Conservation (phyloP, 345 rosid species). For the Lumnitzera racemosa region DNA sequence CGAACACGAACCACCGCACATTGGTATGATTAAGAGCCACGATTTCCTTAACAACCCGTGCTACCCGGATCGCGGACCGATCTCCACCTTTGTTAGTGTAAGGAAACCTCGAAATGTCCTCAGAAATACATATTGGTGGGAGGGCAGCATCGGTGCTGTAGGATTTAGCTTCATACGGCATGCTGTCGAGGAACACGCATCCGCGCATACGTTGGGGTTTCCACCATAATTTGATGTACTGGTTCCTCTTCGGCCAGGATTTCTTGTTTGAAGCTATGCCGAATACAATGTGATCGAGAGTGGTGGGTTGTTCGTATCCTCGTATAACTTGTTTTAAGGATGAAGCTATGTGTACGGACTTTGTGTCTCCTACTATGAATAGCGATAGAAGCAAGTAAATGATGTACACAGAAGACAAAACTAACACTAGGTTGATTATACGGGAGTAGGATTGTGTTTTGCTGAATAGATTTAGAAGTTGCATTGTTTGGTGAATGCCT, state of each 20-base stretch:
- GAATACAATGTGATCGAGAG: slow-evolving; percentile 64
- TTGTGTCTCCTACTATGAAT: too few relatives aligned
- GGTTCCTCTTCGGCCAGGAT: slow-evolving; percentile 57
- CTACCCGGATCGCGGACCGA: slow-evolving; percentile 64
- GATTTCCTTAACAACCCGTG: slow-evolving; percentile 64
- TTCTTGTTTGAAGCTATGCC: slow-evolving; percentile 52
- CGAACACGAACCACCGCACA: slow-evolving; percentile 93
- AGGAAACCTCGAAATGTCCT: slow-evolving; percentile 49
- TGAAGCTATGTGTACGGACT: too few relatives aligned
- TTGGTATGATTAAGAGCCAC: slow-evolving; percentile 27
- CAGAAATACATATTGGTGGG: slow-evolving; percentile 40
- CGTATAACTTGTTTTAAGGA: too few relatives aligned
- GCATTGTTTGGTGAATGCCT: too few relatives aligned
- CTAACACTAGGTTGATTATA: too few relatives aligned
- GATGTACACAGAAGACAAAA: too few relatives aligned
- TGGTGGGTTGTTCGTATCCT: slow-evolving; percentile 22
- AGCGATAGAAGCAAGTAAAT: too few relatives aligned
- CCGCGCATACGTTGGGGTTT: slow-evolving; percentile 43
- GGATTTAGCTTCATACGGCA: not conserved
- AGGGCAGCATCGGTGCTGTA: not conserved
- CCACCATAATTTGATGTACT: slow-evolving; percentile 64
- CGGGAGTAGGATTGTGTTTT: too few relatives aligned
- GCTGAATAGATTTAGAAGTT: too few relatives aligned
- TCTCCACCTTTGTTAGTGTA: slow-evolving; percentile 32
- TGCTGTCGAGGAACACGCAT: slow-evolving; percentile 56